Evolutionary conservation across 441 rosid genomes (phyloP), one percentile per base, ranked within the genome.

Genomic region (Kokia cookei): DNA sequence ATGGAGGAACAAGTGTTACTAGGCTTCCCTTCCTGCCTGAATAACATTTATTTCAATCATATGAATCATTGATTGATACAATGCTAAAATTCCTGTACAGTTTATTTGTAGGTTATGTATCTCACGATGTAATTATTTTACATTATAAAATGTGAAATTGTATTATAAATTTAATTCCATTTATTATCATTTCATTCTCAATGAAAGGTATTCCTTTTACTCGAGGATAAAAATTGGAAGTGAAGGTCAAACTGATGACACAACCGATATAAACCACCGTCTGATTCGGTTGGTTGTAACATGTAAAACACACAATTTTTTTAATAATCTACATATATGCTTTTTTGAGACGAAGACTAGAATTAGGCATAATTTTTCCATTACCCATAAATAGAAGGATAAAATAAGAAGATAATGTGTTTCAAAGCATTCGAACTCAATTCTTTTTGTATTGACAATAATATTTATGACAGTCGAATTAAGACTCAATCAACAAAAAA

Each of bases 11-110:
- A 29, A 84, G 88, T 22, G 77, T 88, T 57, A 71, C 82, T 57
- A 85, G 92, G 78, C 88, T 88, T 78, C 99, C 98, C 55, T 76
- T 93, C 63, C 83, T 92, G 13, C 88, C 93, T 10, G 87, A 92
- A 75, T 91, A 84, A 60, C 40, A 27, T 29, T 29, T 6, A 3
- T 42, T 7, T 61, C 51, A 40, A 17, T 53, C 42, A 48, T 57
- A 24, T 79, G 75, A 61, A 24, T 50, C 76, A 53, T 60, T 69
- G 69, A 59, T 75, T 73, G 74, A 73, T 62, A 24, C 26, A 27
- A 27, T 17, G 43, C n/a, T 7, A 43, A 54, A 35, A 8, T 76
- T 73, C 75, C 45, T 85, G 86, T 81, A 81, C 81, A 81, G 82
- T 71, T 17, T 64, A 12, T 65, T 63, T 80, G 76, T 65, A 47